A percentile compares a stretch with the other conserved stretches of the same genome.
Conservation (phyloP, 2,329 filamentous ascomycete species). For the Monilinia fructicola region DNA sequence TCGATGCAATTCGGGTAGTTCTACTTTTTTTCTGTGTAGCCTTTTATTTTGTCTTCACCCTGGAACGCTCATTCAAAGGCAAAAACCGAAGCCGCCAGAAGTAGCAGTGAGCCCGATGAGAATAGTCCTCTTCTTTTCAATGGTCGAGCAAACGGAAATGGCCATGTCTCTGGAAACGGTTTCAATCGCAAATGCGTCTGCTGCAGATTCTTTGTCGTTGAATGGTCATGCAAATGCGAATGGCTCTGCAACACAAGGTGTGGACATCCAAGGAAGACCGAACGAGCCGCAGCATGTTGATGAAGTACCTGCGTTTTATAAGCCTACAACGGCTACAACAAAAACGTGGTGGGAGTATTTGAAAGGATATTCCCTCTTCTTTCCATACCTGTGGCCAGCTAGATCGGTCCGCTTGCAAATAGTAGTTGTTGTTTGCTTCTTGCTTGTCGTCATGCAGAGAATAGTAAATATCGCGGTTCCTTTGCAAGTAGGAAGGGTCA, state of each 20-base stretch:
- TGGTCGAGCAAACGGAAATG: conserved; percentile 40
- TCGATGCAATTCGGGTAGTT: conserved; percentile 68
- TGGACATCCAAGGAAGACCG: conserved; percentile 48
- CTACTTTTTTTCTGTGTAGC: conserved; percentile 55
- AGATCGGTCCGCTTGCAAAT: conserved; percentile 74
- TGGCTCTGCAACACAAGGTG: conserved; percentile 44
- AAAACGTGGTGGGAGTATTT: conserved; percentile 97
- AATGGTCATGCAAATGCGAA: conserved; percentile 38
- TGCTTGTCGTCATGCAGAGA: conserved; percentile 76
- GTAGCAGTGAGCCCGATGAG: conserved; percentile 47
- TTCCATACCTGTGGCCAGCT: conserved; percentile 94
- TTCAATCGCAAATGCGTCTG: conserved; percentile 41
- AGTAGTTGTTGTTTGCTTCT: conserved; percentile 78
- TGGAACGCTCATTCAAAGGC: conserved; percentile 35
- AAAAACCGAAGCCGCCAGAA: conserved; percentile 23
- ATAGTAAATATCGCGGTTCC: conserved; percentile 86
- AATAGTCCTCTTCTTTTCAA: conserved; percentile 61
- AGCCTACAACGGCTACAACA: conserved; percentile 79
- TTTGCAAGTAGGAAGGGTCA: conserved; percentile 75
- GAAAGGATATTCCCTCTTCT: conserved; percentile 87
- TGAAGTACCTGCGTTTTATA: conserved; percentile 79
- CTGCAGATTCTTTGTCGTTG: conserved; percentile 22
- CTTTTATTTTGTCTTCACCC: conserved; percentile 58
- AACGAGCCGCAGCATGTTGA: conserved; percentile 45
- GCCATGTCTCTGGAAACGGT: conserved; percentile 41